A percentile compares a stretch with the other conserved stretches of the same genome.
These are phyloP conservation scores for Aspergillus haitiensis DNA, from an alignment of 495 filamentous ascomycete species.

Conservation along the genomic window DNA sequence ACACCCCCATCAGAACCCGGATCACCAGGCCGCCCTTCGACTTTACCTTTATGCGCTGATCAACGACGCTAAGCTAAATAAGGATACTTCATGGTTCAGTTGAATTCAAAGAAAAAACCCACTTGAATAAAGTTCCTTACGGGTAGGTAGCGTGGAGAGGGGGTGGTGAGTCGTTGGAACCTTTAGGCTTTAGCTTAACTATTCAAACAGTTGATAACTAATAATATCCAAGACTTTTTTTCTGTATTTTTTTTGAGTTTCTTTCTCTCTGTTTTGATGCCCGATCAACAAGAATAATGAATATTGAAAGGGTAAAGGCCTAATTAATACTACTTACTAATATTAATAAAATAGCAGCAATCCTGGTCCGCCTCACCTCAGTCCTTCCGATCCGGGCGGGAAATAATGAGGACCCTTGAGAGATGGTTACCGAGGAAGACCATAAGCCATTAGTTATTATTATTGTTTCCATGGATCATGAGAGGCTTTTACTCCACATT, in stretches of 20 bases:
- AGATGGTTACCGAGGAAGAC: conserved; percentile 6
- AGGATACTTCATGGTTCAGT: not conserved
- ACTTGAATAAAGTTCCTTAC: too few relatives aligned
- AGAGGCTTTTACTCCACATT: conserved; percentile 8
- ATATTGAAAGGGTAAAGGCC: not conserved
- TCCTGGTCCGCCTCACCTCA: too few relatives aligned
- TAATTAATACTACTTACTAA: too few relatives aligned
- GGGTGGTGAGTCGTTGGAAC: too few relatives aligned
- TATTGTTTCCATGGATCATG: conserved; percentile 8
- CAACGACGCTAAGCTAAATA: conserved; percentile 1
- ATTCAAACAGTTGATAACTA: too few relatives aligned
- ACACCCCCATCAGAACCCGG: not conserved
- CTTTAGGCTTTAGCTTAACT: too few relatives aligned
- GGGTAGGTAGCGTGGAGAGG: too few relatives aligned
- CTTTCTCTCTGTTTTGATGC: not conserved
- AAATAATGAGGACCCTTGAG: not conserved
- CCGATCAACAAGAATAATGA: not conserved
- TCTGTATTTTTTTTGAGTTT: not conserved
- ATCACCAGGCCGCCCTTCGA: not conserved
- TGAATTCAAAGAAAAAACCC: not conserved
- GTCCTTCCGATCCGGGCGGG: not conserved
- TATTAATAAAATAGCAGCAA: not conserved
- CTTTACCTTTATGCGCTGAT: conserved; percentile 1
- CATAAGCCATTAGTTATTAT: not conserved
- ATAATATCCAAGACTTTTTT: not conserved